Conservation (phyloP, 2,329 filamentous ascomycete species). For the Graphilbum fragrans region DNA sequence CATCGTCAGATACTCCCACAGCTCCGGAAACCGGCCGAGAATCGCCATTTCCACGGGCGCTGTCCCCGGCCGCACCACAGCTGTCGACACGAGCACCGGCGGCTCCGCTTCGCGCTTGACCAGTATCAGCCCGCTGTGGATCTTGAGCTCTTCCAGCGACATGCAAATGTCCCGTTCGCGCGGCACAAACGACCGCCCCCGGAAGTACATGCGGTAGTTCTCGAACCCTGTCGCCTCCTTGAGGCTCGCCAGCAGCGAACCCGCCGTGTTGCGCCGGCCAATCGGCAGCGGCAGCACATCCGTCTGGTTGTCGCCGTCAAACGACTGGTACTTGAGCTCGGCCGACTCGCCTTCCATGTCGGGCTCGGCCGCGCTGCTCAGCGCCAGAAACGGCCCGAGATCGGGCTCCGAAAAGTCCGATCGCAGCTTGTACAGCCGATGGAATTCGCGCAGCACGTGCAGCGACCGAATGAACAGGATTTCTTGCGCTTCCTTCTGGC, state of each 20-base stretch:
- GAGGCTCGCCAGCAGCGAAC: slow-evolving; percentile 56
- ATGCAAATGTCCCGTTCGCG: slow-evolving; percentile 44
- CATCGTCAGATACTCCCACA: slow-evolving; percentile 72
- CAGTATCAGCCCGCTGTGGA: slow-evolving; percentile 53
- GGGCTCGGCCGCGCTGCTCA: slow-evolving; percentile 2
- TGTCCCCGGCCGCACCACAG: slow-evolving; percentile 35
- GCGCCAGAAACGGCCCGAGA: slow-evolving; percentile 34
- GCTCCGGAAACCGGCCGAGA: slow-evolving; percentile 66
- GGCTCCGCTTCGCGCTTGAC: slow-evolving; percentile 46
- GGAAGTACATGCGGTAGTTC: slow-evolving; percentile 62
- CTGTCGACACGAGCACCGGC: slow-evolving; percentile 25
- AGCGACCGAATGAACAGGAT: slow-evolving; percentile 57
- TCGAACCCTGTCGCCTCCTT: slow-evolving; percentile 61
- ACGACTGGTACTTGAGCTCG: slow-evolving; percentile 62
- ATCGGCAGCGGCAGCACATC: slow-evolving; percentile 52
- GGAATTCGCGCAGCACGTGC: slow-evolving; percentile 53
- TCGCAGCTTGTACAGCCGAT: slow-evolving; percentile 51
- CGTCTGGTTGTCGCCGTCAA: slow-evolving; percentile 47
- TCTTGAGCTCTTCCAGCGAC: slow-evolving; percentile 55
- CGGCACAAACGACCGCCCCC: slow-evolving; percentile 53
- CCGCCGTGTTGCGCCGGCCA: slow-evolving; percentile 57
- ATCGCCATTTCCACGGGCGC: slow-evolving; percentile 66
- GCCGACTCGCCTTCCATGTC: slow-evolving; percentile 51
- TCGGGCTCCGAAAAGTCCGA: slow-evolving; percentile 48
- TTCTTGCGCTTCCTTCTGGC: slow-evolving; percentile 41